phyloP scores from a whole-genome alignment of 768 basidiomycete species.

The Trametes gibbosa region DNA sequence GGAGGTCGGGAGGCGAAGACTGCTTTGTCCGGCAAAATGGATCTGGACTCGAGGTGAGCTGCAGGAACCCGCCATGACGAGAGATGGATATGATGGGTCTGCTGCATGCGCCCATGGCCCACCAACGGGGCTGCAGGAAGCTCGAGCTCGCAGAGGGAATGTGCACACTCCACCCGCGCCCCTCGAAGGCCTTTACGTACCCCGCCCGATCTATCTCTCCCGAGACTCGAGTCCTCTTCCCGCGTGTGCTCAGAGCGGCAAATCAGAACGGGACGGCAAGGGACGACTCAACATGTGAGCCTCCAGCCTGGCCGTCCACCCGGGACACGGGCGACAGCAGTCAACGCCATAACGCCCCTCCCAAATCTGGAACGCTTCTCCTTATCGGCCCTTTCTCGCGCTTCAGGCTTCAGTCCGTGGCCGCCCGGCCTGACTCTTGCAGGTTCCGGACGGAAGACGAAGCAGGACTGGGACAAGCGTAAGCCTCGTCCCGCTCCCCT shows the following conservation, averaged over 20 bases:
- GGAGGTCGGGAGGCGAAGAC: constrained; percentile 15
- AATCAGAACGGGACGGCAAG: constrained; percentile 8
- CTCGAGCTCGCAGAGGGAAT: constrained; percentile 11
- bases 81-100: constrained; percentile 15
- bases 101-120: background rate
- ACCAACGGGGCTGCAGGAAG: constrained; percentile 7
- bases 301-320: background rate
- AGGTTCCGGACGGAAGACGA: background rate
- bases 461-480: background rate
- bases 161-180: constrained; percentile 11
- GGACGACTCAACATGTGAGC: constrained; percentile 11
- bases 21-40: constrained; percentile 18
- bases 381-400: constrained; percentile 9
- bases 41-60: constrained; percentile 18
- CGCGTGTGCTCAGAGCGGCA: constrained; percentile 6
- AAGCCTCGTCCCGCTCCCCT: background rate
- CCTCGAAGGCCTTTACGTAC: constrained; percentile 14
- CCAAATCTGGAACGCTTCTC: background rate
- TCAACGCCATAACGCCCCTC: background rate
- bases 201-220: constrained; percentile 3
- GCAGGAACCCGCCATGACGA: constrained; percentile 21
- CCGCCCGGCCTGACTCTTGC: background rate
- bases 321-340: background rate
- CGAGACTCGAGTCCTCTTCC: background rate
- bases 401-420: constrained; percentile 8